phyloP scores from a whole-genome alignment of 345 rosid genomes.

The Ailanthus altissimus region DNA sequence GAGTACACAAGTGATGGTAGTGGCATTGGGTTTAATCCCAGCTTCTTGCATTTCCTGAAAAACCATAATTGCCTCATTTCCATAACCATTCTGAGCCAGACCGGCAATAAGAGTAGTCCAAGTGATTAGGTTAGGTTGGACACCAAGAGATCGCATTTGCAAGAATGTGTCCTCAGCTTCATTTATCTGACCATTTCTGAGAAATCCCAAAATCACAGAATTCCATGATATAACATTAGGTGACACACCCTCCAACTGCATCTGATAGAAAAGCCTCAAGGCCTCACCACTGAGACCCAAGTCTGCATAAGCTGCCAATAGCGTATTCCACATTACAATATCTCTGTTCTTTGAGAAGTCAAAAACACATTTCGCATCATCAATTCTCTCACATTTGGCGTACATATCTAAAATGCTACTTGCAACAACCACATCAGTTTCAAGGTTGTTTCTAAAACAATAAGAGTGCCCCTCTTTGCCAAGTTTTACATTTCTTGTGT shows the following conservation, averaged over 20 bases:
- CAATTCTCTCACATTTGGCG: constrained; percentile 55
- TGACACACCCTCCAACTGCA: constrained; percentile 70
- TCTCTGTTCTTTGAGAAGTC: constrained; percentile 46
- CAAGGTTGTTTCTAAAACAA: constrained; percentile 60
- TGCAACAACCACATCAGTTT: constrained; percentile 53
- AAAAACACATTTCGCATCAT: constrained; percentile 52
- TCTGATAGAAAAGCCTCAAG: constrained; percentile 64
- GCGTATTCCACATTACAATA: constrained; percentile 61
- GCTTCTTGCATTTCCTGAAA: constrained; percentile 59
- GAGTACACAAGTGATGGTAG: constrained; percentile 48
- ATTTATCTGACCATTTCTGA: constrained; percentile 48
- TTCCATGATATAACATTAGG: constrained; percentile 71
- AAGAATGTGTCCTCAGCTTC: constrained; percentile 63
- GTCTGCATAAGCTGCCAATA: constrained; percentile 66
- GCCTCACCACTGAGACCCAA: constrained; percentile 55
- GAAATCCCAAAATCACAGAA: constrained; percentile 54
- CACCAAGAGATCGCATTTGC: constrained; percentile 56
- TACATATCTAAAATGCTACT: constrained; percentile 60
- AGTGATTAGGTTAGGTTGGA: constrained; percentile 48
- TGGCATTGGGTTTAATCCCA: constrained; percentile 48
- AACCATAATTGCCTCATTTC: constrained; percentile 40
- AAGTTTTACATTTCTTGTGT: constrained; percentile 37
- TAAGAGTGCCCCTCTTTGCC: constrained; percentile 70
- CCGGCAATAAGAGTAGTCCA: constrained; percentile 67
- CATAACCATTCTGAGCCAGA: constrained; percentile 49